Percentiles rank a stretch among this genome's conserved stretches.
Conservation (phyloP, 129 eudicot genomes). For the Cynara cardunculus region DNA sequence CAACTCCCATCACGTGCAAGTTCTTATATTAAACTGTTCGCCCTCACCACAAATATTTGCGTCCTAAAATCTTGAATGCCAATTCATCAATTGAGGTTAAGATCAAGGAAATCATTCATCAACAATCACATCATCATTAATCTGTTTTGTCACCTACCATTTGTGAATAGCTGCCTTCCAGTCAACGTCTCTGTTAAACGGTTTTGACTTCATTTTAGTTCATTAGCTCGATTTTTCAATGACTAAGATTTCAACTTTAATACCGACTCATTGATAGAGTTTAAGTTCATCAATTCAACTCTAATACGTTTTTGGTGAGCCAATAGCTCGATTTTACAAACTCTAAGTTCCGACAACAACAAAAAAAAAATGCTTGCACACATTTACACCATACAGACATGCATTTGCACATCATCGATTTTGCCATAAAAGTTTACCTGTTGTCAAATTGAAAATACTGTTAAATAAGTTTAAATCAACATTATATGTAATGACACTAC, state of each 20-base stretch:
- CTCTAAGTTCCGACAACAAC: no score
- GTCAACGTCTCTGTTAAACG: not conserved
- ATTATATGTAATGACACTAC: no score
- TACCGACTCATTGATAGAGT: no score
- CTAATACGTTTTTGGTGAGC: no score
- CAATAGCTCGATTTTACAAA: no score
- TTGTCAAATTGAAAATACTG: no score
- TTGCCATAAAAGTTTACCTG: no score
- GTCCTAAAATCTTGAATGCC: not conserved
- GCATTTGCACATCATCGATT: no score
- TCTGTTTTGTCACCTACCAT: not conserved
- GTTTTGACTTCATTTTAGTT: not conserved
- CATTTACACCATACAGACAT: no score
- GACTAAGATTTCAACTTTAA: not conserved
- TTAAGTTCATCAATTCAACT: no score
- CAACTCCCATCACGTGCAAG: conserved; percentile 14
- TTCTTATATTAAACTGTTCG: not conserved
- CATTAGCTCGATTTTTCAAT: not conserved
- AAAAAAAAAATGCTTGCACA: no score
- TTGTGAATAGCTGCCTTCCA: not conserved
- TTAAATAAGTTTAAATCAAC: no score
- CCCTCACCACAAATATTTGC: conserved; percentile 16
- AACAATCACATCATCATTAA: not conserved
- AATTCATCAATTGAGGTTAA: not conserved
- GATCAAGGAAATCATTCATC: not conserved